phyloP scores from a whole-genome alignment of 2,329 filamentous ascomycete genomes.

The Colletotrichum sp. region DNA sequence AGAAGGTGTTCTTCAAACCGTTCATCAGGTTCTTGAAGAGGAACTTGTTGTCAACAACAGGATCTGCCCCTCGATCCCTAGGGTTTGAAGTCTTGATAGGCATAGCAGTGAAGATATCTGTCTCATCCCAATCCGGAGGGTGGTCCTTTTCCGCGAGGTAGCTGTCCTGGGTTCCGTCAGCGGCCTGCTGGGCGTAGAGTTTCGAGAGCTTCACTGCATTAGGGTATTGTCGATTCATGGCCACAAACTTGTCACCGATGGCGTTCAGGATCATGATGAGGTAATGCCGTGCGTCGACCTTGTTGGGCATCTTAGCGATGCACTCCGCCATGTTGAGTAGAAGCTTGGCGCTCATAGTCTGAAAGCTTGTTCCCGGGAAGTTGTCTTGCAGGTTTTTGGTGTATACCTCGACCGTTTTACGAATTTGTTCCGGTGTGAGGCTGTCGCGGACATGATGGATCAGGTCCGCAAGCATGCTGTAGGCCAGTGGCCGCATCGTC shows the following conservation, averaged over 20 bases:
- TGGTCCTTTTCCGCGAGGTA: slow-evolving; percentile 84
- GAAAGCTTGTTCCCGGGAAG: slow-evolving; percentile 97
- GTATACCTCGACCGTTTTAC: slow-evolving; percentile 95
- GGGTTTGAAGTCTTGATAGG: slow-evolving; percentile 96
- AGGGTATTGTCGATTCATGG: slow-evolving; percentile 95
- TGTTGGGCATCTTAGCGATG: slow-evolving; percentile 92
- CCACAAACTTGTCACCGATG: slow-evolving; percentile 96
- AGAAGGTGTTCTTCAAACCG: slow-evolving; percentile 95
- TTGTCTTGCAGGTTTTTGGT: slow-evolving; percentile 95
- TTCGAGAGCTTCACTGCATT: slow-evolving; percentile 95
- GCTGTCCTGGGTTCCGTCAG: slow-evolving; percentile 68
- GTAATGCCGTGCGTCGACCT: slow-evolving; percentile 92
- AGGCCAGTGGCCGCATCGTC: slow-evolving; percentile 92
- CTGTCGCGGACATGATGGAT: slow-evolving; percentile 96
- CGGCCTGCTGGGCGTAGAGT: slow-evolving; percentile 73
- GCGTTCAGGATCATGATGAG: slow-evolving; percentile 97
- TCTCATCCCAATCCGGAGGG: slow-evolving; percentile 94
- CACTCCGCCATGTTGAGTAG: slow-evolving; percentile 98
- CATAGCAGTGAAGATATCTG: slow-evolving; percentile 94
- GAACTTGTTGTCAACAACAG: slow-evolving; percentile 96
- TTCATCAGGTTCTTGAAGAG: slow-evolving; percentile 96
- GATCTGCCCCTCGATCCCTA: slow-evolving; percentile 85
- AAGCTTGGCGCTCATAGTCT: slow-evolving; percentile 98
- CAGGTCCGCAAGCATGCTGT: slow-evolving; percentile 97
- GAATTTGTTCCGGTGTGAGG: slow-evolving; percentile 88